Base-by-base conservation (phyloP, 768 basidiomycete species). In the Paxillus rubicundulus region DNA sequence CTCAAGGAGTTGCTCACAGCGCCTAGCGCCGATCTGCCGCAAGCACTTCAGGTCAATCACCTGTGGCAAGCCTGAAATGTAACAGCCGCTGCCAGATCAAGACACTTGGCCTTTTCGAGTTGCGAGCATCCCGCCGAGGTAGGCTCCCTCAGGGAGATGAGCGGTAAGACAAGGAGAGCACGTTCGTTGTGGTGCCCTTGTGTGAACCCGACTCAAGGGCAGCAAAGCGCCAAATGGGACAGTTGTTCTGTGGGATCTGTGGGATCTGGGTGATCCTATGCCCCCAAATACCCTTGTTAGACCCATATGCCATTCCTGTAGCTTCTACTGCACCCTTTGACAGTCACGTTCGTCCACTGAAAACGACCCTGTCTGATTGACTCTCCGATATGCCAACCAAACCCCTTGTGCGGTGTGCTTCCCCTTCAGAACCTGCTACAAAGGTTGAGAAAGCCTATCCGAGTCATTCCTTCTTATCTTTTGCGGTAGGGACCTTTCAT, bases 401-500 rank as follows among this genome's bases (percentile, higher is more conserved):
- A 38, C 2, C 12, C 37, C 37, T n/a, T 38, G 49, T 32, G n/a
- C 33, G 42, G 12, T 30, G 13, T 16, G 49, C 45, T 40, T 50
- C 46, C 4, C 14, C 21, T 39, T 13, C 56, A 49, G 45, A 58
- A 38, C n/a, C 40, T 44, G 47, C 59, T 49, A 18, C 16, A 60
- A 52, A 53, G 50, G 61, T 51, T 50, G 21, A 38, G 52, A 40
- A 1, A 14, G 42, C 32, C 30, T 37, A 30, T 24, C 24, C 24
- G 24, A 40, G 51, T 33, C 24, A 24, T 4, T 24, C 4, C 24
- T 24, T 24, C 45, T 57, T 65, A 63, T 64, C 60, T 50, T 30
- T 41, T 12, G 28, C 45, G 51, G 55, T 60, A 54, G 58, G 55
- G 50, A 52, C 47, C 52, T 37, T 61, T n/a, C 63, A 50, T 60